phyloP scores from a whole-genome alignment of 345 rosid species.

The Populus davidiana region DNA sequence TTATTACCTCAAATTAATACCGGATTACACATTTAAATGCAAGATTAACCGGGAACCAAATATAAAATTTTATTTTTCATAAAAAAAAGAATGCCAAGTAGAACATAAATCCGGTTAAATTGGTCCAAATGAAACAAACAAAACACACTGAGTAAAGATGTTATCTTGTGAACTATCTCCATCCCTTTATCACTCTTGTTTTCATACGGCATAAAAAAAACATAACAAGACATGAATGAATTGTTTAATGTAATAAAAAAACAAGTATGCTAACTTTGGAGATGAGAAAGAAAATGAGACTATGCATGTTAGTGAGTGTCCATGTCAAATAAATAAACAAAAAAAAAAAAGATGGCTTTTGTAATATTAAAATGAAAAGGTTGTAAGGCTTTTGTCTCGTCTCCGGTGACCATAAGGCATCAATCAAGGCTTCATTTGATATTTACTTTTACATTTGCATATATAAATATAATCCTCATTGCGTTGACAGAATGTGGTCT shows the following conservation, averaged over 20 bases:
- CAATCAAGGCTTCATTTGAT: conserved; percentile 44
- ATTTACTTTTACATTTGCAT: conserved; percentile 6
- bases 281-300: conserved; percentile 23
- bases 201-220: too few relatives aligned
- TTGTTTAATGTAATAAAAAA: conserved; percentile 30
- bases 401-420: conserved; percentile 22
- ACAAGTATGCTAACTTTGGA: conserved; percentile 40
- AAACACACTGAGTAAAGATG: neutral
- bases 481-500: conserved; percentile 27
- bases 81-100: neutral
- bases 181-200: conserved; percentile 19
- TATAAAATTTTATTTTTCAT: too few relatives aligned
- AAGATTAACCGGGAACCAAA: too few relatives aligned
- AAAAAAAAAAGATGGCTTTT: conserved; percentile 10
- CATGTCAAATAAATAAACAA: conserved; percentile 38
- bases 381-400: conserved; percentile 49
- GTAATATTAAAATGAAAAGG: conserved; percentile 11
- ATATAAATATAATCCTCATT: conserved; percentile 25
- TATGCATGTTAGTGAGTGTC: conserved; percentile 56
- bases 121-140: conserved; percentile 10
- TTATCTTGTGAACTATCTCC: conserved; percentile 14
- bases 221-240: neutral
- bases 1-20: too few relatives aligned
- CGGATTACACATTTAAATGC: too few relatives aligned
- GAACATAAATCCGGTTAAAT: neutral